Conservation (phyloP, 106 monocot genomes). For the Phalaenopsis equestris region DNA sequence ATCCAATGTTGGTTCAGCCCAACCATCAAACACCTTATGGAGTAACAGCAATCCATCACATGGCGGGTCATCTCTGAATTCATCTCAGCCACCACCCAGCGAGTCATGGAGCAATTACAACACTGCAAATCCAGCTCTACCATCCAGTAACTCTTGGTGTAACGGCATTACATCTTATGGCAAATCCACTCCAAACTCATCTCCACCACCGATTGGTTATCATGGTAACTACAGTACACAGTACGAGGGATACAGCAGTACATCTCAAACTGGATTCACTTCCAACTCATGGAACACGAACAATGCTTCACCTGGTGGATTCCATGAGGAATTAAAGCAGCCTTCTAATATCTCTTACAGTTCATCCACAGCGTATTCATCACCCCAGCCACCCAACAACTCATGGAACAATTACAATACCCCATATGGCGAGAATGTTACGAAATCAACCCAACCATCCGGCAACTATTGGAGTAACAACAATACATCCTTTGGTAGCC, state of each 20-base stretch:
- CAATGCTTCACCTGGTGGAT: not conserved
- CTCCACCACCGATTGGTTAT: not conserved
- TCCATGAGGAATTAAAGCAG: not conserved
- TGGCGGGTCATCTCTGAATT: not conserved
- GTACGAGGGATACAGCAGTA: not conserved
- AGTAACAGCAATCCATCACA: constrained; percentile 1
- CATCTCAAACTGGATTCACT: not conserved
- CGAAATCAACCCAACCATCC: not conserved
- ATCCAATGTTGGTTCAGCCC: not conserved
- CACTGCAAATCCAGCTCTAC: not conserved
- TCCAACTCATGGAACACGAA: not conserved
- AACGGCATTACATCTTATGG: not conserved
- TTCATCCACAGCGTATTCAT: not conserved
- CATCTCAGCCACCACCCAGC: not conserved
- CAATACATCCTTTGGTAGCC: not conserved
- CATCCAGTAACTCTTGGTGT: not conserved
- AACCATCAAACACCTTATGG: not conserved
- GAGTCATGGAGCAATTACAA: not conserved
- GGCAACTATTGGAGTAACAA: not conserved
- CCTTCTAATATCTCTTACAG: not conserved
- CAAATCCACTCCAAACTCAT: not conserved
- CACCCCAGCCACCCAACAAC: not conserved
- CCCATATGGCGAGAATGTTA: not conserved
- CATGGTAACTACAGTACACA: not conserved
- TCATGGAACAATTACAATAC: not conserved